Evolutionary conservation across 73 alveolate genomes (phyloP), one percentile per base, ranked within the genome.

Genomic region (Diophrys appendiculata): DNA sequence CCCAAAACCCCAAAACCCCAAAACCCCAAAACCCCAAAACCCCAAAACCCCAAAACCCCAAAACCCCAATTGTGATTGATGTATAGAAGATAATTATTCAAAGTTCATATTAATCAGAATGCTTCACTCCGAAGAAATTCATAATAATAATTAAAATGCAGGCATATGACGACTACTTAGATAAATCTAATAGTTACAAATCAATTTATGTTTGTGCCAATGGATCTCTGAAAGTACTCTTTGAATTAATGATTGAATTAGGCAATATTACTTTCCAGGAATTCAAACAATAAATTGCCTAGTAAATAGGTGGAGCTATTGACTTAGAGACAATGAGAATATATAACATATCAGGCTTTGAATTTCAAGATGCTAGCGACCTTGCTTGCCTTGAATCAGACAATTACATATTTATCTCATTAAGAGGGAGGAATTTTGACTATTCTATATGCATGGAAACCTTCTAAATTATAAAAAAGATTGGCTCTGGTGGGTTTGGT

Each of bases 401-500:
- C 18, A 43, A 43, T 18, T 43, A 43, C 18, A 11, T 43, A 18
- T 43, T 43, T 52, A 1, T 23, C 24, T 53, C 52, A 29, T 14
- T 27, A 52, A 25, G 54, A 52, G 83, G 29, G 43, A 60, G 65
- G 8, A 70, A 74, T 24, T 76, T 76, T 27, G 85, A 76, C 33
- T 76, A 60, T 29, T 76, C 85, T 3, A 55, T 76, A 5, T 76
- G 85, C 68, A 76, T 76, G 85, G 85, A 76, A 31, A 53, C 65
- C 33, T 31, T 56, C 23, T 68, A 79, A 28, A 68, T 79, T 23
- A 69, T 65, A 34, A 25, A 43, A 24, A 79, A 79, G 53, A 22
- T 79, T 23, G 88, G 88, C 22, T 32, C 72, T 27, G 88, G 88
- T 2, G 88, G 88, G 8, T 79, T 69, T 43, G 88, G 88, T 1